phyloP scores from a whole-genome alignment of 176 grass and related monocot genomes.

The Otatea glauca region DNA sequence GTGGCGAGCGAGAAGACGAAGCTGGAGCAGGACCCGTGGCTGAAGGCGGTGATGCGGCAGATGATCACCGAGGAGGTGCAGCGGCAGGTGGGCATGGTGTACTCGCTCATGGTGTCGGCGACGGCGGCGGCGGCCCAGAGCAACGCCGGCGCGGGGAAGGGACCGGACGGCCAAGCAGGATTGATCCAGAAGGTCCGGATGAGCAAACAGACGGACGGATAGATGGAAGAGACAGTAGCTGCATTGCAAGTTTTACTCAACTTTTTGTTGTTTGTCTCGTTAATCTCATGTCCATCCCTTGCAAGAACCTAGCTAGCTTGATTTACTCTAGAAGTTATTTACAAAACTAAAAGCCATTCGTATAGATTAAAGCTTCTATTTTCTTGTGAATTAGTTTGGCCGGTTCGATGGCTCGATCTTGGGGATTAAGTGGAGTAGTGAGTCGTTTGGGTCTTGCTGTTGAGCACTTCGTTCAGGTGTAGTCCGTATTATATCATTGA shows the following conservation, averaged over 20 bases:
- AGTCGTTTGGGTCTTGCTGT: slow-evolving; percentile 18
- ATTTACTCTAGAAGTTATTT: background rate
- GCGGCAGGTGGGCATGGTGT: slow-evolving; percentile 48
- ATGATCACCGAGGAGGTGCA: slow-evolving; percentile 83
- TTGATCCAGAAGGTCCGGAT: background rate
- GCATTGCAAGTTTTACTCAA: slow-evolving; percentile 25
- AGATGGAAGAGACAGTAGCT: background rate
- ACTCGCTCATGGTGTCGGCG: slow-evolving; percentile 26
- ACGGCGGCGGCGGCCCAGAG: slow-evolving; percentile 3
- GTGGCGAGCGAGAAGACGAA: slow-evolving; percentile 19
- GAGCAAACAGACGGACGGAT: slow-evolving; percentile 13
- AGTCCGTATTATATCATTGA: slow-evolving; percentile 46
- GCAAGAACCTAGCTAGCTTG: slow-evolving; percentile 1
- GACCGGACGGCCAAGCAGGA: background rate
- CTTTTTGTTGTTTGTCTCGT: background rate
- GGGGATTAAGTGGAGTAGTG: background rate
- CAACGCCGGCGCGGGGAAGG: background rate
- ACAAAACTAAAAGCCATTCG: background rate
- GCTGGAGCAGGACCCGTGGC: slow-evolving; percentile 45
- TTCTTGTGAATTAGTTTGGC: slow-evolving; percentile 22
- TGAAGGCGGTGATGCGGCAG: slow-evolving; percentile 44
- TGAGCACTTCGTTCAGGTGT: slow-evolving; percentile 41
- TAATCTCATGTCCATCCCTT: background rate
- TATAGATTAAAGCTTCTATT: background rate
- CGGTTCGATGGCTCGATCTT: background rate